These are phyloP conservation scores for Scedosporium minutisporum DNA, from an alignment of 2,329 filamentous ascomycete genomes.

Conservation along the genomic window DNA sequence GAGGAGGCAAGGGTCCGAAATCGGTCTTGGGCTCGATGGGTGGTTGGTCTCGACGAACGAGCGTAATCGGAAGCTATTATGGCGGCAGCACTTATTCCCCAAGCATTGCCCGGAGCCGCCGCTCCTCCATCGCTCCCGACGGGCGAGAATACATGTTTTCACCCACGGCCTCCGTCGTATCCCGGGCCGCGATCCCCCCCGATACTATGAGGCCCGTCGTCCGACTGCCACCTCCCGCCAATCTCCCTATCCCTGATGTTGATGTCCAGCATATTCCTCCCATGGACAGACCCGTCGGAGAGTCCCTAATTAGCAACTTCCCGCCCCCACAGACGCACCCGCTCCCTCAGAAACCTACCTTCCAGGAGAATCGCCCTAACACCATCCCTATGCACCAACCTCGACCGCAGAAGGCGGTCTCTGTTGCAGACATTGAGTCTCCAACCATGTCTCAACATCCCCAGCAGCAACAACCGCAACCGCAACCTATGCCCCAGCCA, in stretches of 20 bases:
- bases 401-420: constrained; percentile 87
- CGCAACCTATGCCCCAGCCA: constrained; percentile 47
- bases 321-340: constrained; percentile 49
- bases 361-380: constrained; percentile 41
- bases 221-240: constrained; percentile 60
- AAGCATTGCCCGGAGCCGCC: constrained; percentile 77
- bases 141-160: constrained; percentile 69
- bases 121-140: constrained; percentile 63
- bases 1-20: constrained; percentile 55
- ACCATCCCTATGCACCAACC: constrained; percentile 80
- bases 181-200: constrained; percentile 51
- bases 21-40: constrained; percentile 60
- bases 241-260: constrained; percentile 11
- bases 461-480: constrained; percentile 62
- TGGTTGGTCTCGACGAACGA: constrained; percentile 69
- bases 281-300: not conserved
- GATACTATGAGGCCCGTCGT: constrained; percentile 66
- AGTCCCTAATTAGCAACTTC: constrained; percentile 39
- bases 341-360: constrained; percentile 47
- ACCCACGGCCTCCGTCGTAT: constrained; percentile 68
- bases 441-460: constrained; percentile 50
- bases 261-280: not conserved
- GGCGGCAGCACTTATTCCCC: constrained; percentile 74
- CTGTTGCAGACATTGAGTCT: constrained; percentile 84
- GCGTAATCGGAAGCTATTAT: constrained; percentile 61